Evolutionary conservation across 176 grass and related monocot genomes (phyloP), one percentile per base, ranked within the genome.

Genomic region (Bothriochloa decipiens): DNA sequence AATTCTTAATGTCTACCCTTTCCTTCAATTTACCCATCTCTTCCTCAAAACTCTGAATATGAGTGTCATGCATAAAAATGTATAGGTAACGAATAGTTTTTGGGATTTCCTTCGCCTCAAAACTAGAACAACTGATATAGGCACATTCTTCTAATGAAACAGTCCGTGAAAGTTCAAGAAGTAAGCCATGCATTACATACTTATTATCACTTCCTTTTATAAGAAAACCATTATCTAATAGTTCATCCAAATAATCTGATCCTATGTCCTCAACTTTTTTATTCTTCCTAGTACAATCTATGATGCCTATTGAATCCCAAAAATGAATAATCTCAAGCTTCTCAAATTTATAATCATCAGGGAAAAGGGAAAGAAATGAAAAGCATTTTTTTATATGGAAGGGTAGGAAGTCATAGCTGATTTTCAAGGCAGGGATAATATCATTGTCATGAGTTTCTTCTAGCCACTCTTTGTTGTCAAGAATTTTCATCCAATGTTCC

Each of bases 341-440:
- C 16, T 46, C 1, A 66, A 83, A 65, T 4, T 1, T 18, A 52
- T 37, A 3, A 1, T 83, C 70, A 0, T 82, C 81, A 16, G 81
- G 81, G 17, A 46, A 82, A 46, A 82, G 68, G 1, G 35, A 0
- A 71, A 8, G 42, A 20, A 1, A 82, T 5, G 35, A 60, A 63
- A 72, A 73, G 5, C 81, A 82, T 46, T 43, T 82, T 43, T 82
- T 72, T 1, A 82, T 37, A 45, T 72, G 15, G 53, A 82, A 82
- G 11, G 80, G 81, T 9, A 82, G 81, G 1, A 73, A 73, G 6
- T 82, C 69, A 16, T 82, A 82, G 68, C 68, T 82, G 33, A 82
- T 82, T 46, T 46, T 45, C 1, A 82, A 7, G 5, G 53, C 37
- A 3, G 81, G 53, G 25, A 82, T 72, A 6, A 82, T 82, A 33